phyloP scores from a whole-genome alignment of 495 filamentous ascomycete genomes.

The Endocarpon pusillum region DNA sequence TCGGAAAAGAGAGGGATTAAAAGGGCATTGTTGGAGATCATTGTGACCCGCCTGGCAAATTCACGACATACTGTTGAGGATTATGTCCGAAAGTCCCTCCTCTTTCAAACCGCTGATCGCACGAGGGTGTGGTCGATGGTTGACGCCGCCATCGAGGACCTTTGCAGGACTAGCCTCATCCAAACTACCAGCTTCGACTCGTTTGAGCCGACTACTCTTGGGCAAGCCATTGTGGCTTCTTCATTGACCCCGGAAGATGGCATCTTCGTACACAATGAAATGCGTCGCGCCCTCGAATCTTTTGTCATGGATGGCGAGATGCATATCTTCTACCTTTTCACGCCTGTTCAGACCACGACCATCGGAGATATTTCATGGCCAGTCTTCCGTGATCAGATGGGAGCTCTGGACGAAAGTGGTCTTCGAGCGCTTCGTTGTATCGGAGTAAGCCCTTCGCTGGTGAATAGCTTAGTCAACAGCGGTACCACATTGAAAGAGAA shows the following conservation, averaged over 20 bases:
- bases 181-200: conserved; percentile 25
- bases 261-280: conserved; percentile 53
- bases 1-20: conserved; percentile 54
- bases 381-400: conserved; percentile 53
- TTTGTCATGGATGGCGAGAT: conserved; percentile 79
- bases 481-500: conserved; percentile 45
- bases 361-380: conserved; percentile 49
- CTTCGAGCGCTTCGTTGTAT: conserved; percentile 51
- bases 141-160: conserved; percentile 38
- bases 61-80: conserved; percentile 51
- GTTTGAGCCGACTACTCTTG: conserved; percentile 47
- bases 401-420: conserved; percentile 51
- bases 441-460: conserved; percentile 47
- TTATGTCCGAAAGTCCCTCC: conserved; percentile 51
- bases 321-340: conserved; percentile 72
- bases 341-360: conserved; percentile 39
- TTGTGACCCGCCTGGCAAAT: conserved; percentile 54
- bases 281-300: conserved; percentile 46
- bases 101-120: conserved; percentile 32
- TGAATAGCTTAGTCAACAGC: conserved; percentile 63
- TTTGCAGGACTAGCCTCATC: conserved; percentile 19
- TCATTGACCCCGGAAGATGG: conserved; percentile 62
- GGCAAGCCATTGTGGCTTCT: conserved; percentile 57
- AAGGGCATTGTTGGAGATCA: conserved; percentile 57
- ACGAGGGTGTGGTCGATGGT: conserved; percentile 32